Evolutionary conservation across 352 stramenopile species (phyloP).

Genomic region (Blastocystis hominis): DNA sequence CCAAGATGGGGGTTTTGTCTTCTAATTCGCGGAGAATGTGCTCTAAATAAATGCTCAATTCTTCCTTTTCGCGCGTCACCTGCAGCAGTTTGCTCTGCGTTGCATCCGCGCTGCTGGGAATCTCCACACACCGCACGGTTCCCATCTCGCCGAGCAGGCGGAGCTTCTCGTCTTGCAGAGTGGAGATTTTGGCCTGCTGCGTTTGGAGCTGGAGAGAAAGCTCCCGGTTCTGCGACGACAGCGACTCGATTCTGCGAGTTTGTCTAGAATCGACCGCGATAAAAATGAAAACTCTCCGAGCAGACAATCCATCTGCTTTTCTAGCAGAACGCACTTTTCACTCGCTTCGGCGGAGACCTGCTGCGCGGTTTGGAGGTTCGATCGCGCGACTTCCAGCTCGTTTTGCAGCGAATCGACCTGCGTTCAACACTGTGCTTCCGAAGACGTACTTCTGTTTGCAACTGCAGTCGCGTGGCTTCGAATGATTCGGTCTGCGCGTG

Average conservation of each 20-base stretch:
- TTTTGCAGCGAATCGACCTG: neutral
- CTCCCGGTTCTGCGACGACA: neutral
- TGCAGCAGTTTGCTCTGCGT: neutral
- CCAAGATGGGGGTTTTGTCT: conserved; percentile 10
- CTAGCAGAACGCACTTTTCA: neutral
- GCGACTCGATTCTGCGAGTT: neutral
- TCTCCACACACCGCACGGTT: neutral
- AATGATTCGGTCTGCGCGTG: neutral
- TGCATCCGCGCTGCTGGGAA: neutral
- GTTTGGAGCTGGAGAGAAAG: neutral
- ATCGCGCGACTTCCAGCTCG: neutral
- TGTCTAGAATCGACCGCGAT: neutral
- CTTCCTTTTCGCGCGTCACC: neutral
- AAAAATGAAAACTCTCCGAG: too few relatives aligned
- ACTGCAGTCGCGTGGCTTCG: neutral
- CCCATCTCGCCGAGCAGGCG: neutral
- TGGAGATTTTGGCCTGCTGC: neutral
- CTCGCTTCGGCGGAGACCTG: neutral
- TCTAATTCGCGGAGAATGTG: conserved; percentile 16
- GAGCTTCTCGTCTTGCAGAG: conserved; percentile 12
- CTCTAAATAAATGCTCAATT: neutral
- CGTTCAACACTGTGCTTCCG: neutral
- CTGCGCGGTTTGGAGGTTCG: neutral
- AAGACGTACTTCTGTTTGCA: neutral
- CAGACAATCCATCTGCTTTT: neutral